These are phyloP conservation scores for Parathielavia hyrcaniae DNA, from an alignment of 495 filamentous ascomycete genomes.

Conservation along the genomic window DNA sequence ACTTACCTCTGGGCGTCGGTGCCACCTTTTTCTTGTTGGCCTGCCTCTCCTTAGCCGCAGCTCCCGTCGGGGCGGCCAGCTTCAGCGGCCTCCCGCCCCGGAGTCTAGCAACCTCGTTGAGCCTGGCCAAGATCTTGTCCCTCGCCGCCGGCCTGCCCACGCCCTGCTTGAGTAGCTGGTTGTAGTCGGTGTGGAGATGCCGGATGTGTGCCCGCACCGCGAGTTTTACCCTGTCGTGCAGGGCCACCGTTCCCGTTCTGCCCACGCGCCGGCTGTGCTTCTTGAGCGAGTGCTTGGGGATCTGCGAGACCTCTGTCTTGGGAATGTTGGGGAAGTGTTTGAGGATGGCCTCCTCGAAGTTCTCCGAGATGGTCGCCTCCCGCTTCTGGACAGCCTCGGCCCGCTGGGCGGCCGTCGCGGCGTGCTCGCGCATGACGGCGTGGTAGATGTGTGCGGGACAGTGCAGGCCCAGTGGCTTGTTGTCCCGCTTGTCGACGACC, in stretches of 20 bases:
- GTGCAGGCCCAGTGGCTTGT: conserved; percentile 32
- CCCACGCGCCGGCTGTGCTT: conserved; percentile 37
- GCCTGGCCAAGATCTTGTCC: conserved; percentile 6
- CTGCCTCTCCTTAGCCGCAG: background rate
- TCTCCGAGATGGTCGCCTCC: conserved; percentile 26
- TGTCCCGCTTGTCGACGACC: conserved; percentile 25
- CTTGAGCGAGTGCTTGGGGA: conserved; percentile 28
- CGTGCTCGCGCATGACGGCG: conserved; percentile 23
- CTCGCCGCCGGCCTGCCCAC: conserved; percentile 20
- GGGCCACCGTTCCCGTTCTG: conserved; percentile 23
- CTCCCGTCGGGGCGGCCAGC: background rate
- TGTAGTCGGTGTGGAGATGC: conserved; percentile 37
- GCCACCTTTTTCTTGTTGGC: background rate
- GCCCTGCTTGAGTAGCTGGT: conserved; percentile 24
- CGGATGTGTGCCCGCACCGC: conserved; percentile 38
- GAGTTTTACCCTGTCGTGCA: conserved; percentile 31
- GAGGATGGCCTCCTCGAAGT: conserved; percentile 26
- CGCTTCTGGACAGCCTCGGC: conserved; percentile 24
- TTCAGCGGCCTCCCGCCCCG: conserved; percentile 22
- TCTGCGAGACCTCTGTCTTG: conserved; percentile 14
- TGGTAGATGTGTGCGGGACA: conserved; percentile 32
- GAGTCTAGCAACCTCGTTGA: conserved; percentile 22
- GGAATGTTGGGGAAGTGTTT: conserved; percentile 32
- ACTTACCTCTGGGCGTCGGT: background rate
- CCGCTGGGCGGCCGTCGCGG: conserved; percentile 28